Evolutionary conservation across 2,329 filamentous ascomycete genomes (phyloP).

Genomic region (Coniochaeta hoffmannii): DNA sequence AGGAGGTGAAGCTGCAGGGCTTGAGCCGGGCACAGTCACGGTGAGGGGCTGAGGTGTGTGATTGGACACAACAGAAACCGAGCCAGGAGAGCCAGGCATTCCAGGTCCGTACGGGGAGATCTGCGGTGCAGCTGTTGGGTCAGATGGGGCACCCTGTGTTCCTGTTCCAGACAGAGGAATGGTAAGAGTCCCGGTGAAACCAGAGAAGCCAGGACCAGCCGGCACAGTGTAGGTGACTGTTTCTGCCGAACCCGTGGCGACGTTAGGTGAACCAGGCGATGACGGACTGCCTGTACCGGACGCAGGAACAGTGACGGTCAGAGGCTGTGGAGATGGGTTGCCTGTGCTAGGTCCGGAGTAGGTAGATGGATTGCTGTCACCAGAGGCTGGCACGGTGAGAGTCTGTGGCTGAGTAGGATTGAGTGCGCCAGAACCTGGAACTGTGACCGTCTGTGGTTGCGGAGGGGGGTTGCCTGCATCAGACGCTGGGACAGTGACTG

Average conservation of each 20-base stretch:
- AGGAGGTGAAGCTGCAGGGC: not conserved
- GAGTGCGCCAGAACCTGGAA: no score
- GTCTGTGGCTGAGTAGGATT: no score
- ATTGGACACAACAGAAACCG: not conserved
- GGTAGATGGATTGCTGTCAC: no score
- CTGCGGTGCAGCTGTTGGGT: not conserved
- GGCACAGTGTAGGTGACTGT: constrained; percentile 1
- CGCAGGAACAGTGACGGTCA: not conserved
- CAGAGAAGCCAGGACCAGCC: constrained; percentile 4
- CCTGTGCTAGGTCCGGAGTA: not conserved
- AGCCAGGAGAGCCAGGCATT: not conserved
- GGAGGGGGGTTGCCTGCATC: no score
- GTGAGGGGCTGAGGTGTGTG: not conserved
- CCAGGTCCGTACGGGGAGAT: not conserved
- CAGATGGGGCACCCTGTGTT: not conserved
- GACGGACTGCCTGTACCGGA: not conserved
- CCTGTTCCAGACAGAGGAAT: constrained; percentile 1
- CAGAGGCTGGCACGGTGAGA: no score
- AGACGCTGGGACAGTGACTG: no score
- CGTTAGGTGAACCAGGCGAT: not conserved
- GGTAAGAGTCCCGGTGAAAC: constrained; percentile 10
- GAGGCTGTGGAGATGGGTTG: not conserved
- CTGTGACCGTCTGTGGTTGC: no score
- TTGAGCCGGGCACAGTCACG: not conserved
- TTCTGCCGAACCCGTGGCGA: not conserved